Evolutionary conservation across 495 filamentous ascomycete genomes (phyloP).

Genomic region (Chaetomidium leptoderma): DNA sequence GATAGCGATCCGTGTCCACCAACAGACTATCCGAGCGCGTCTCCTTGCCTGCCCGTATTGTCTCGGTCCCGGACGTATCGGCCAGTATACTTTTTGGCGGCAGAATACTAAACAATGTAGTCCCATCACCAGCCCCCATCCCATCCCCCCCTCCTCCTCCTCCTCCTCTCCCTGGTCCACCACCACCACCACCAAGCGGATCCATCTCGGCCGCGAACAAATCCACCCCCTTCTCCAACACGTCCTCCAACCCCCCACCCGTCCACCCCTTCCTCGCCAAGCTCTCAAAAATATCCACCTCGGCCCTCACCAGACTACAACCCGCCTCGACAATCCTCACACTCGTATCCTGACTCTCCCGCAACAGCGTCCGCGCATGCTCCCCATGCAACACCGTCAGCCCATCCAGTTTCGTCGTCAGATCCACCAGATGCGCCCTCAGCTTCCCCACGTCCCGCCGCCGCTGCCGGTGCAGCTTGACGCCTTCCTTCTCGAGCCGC

Average conservation of each 20-base stretch:
- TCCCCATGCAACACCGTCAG: constrained; percentile 54
- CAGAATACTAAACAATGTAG: constrained; percentile 55
- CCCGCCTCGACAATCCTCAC: constrained; percentile 55
- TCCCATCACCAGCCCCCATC: constrained; percentile 32
- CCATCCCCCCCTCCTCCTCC: constrained; percentile 15
- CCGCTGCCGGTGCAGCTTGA: constrained; percentile 52
- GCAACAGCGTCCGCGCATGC: constrained; percentile 51
- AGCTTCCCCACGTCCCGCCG: constrained; percentile 51
- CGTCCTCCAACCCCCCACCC: constrained; percentile 58
- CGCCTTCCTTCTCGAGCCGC: constrained; percentile 55
- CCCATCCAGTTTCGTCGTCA: constrained; percentile 59
- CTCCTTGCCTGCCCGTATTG: constrained; percentile 26
- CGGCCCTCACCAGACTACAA: constrained; percentile 56
- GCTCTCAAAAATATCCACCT: constrained; percentile 63
- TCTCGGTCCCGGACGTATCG: constrained; percentile 34
- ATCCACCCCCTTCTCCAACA: constrained; percentile 57
- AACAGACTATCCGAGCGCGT: constrained; percentile 44
- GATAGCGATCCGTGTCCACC: constrained; percentile 44
- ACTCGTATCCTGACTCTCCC: constrained; percentile 57
- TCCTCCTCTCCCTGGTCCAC: constrained; percentile 2
- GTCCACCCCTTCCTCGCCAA: constrained; percentile 61
- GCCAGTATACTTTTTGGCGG: constrained; percentile 54
- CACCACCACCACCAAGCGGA: constrained; percentile 20
- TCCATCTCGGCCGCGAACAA: constrained; percentile 52
- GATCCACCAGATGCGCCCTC: constrained; percentile 51